Percentiles rank a stretch among this genome's conserved stretches.
These are phyloP conservation scores for Panellus pusillus DNA, from an alignment of 768 basidiomycete species.

Conservation along the genomic window DNA sequence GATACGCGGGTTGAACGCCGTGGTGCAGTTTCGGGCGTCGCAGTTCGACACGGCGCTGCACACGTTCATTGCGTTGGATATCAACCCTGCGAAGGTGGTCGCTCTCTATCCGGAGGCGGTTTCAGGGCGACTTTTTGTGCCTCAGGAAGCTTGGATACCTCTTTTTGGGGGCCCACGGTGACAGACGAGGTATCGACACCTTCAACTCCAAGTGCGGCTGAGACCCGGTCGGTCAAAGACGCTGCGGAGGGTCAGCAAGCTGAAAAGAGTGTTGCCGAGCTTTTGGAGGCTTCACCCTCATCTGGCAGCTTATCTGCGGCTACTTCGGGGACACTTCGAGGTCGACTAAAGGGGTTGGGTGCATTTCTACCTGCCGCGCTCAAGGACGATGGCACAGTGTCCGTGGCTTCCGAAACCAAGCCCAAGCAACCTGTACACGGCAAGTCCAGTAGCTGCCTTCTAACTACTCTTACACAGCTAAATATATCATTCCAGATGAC, in stretches of 20 bases:
- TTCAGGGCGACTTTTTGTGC: conserved; percentile 73
- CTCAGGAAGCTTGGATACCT: conserved; percentile 71
- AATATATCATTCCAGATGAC: too few relatives aligned
- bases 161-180: conserved; percentile 76
- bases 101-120: conserved; percentile 84
- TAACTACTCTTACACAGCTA: too few relatives aligned
- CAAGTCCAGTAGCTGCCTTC: too few relatives aligned
- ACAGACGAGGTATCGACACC: conserved; percentile 27
- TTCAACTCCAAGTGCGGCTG: conserved; percentile 26
- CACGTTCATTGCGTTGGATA: conserved; percentile 81
- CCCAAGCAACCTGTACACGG: conserved; percentile 33
- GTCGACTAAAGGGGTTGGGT: conserved; percentile 56
- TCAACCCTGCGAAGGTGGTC: conserved; percentile 93
- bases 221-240: conserved; percentile 28
- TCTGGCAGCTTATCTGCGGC: conserved; percentile 21
- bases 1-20: conserved; percentile 74
- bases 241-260: conserved; percentile 24
- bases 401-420: conserved; percentile 37
- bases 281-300: conserved; percentile 27
- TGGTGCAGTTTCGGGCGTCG: conserved; percentile 68
- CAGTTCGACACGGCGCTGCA: conserved; percentile 82
- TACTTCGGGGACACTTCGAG: conserved; percentile 44
- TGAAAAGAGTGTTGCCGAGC: conserved; percentile 29
- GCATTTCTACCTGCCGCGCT: conserved; percentile 42
- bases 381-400: conserved; percentile 68